A percentile compares a stretch with the other conserved stretches of the same genome.
Evolutionary conservation across 1,284 basidiomycete genomes (phyloP).

Genomic region (Rhodotorula sp.): DNA sequence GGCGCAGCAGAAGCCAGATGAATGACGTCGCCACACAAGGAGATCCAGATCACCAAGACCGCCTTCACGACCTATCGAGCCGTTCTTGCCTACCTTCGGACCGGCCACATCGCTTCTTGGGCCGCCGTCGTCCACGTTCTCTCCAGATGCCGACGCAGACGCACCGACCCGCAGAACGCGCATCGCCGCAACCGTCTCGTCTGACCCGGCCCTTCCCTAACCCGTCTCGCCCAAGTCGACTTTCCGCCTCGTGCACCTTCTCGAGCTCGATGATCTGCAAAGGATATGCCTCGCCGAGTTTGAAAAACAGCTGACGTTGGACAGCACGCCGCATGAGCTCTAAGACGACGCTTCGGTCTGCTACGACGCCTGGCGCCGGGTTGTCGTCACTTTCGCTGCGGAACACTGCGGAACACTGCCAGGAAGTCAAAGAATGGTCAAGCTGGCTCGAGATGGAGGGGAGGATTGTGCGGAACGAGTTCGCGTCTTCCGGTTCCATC

Average conservation of each 20-base stretch:
- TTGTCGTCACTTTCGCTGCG: background rate
- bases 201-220: background rate
- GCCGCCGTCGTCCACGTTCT: background rate
- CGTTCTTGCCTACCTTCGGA: background rate
- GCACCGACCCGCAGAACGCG: background rate
- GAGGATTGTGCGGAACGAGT: background rate
- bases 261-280: background rate
- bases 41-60: background rate
- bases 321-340: background rate
- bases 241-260: slow-evolving; percentile 15
- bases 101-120: background rate
- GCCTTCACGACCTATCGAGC: slow-evolving; percentile 4
- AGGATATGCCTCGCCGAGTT: background rate
- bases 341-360: background rate
- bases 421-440: background rate
- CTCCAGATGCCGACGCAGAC: too few relatives aligned
- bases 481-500: background rate
- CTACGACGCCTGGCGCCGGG: background rate
- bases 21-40: too few relatives aligned
- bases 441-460: background rate
- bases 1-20: too few relatives aligned
- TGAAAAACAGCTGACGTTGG: background rate
- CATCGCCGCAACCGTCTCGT: fast-evolving
- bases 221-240: slow-evolving; percentile 11
- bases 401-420: background rate